Evolutionary conservation across 208 protist genomes (phyloP), one percentile per base, ranked within the genome.

Genomic region (Acanthamoeba healyi): DNA sequence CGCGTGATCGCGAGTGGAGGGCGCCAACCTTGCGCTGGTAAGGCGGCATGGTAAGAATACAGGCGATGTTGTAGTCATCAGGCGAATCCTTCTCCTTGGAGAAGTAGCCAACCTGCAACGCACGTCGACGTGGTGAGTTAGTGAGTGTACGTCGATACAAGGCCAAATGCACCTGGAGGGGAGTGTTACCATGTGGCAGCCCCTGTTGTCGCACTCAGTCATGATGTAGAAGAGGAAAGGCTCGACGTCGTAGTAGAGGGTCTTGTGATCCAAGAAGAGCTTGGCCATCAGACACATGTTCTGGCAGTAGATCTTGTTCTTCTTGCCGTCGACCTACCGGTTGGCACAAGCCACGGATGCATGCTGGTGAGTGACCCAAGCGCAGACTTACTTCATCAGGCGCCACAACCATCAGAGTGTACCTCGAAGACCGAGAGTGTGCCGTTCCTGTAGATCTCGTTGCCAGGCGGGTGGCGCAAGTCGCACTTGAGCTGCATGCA

Each of bases 241-340:
- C 32, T 99, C 99, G 56, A 99, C 99, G 95, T 99, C 99, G 95
- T 99, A 99, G 95, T 99, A 99, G 6, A 99, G 97, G 0, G 99
- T 99, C 97, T 99, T 99, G 97, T 99, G 99, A 97, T 99, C 99
- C 0, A 99, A 96, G 96, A 99, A 99, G 1, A 99, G 96, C 94
- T 99, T 99, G 0, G 99, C 98, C 4, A 99, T 95, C 12, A 99
- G 97, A 84, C 99, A 99, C 17, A 99, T 96, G 95, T 99, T 99
- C 96, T 99, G 98, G 93, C 98, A 99, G 95, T 99, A 99, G 22
- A 98, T 98, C 61, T 99, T 99, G 92, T 99, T 97, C 95, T 99
- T 97, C 81, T 98, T 98, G n/a, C 98, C 99, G 95, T 99, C 98
- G 12, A 98, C 84, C 74, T 84, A 29, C 9, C 5, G 32, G 14